Evolutionary conservation across 2,329 filamentous ascomycete genomes (phyloP).

Genomic region (Scedosporium minutisporum): DNA sequence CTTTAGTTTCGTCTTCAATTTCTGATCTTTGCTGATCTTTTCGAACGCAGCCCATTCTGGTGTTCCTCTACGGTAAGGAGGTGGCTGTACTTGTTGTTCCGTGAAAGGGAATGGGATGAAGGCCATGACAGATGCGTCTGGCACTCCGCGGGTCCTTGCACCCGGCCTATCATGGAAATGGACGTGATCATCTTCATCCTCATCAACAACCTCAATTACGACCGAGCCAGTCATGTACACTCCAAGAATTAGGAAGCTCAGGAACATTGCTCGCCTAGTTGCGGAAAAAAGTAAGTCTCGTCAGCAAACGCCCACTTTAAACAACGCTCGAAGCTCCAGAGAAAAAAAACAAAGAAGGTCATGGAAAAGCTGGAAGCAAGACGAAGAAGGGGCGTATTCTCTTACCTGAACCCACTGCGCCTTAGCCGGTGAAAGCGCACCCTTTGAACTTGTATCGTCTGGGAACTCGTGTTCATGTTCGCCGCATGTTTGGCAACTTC

Average conservation of each 20-base stretch:
- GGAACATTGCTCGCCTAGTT: background rate
- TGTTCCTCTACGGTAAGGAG: conserved; percentile 37
- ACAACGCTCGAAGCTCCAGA: too few relatives aligned
- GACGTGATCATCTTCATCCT: conserved; percentile 18
- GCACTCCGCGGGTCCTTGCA: background rate
- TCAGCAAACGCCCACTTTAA: too few relatives aligned
- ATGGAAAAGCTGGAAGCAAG: conserved; percentile 13
- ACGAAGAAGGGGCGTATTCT: conserved; percentile 17
- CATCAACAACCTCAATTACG: conserved; percentile 31
- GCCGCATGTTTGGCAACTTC: background rate
- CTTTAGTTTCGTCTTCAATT: conserved; percentile 36
- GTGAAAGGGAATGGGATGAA: conserved; percentile 57
- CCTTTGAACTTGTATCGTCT: background rate
- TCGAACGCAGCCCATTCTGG: conserved; percentile 55
- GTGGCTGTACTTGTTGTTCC: conserved; percentile 34
- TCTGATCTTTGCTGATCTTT: conserved; percentile 41
- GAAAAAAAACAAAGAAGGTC: too few relatives aligned
- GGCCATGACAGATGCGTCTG: conserved; percentile 31
- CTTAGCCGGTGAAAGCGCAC: background rate
- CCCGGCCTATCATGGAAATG: background rate
- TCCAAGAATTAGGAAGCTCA: conserved; percentile 29
- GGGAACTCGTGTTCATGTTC: background rate
- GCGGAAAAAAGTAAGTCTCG: background rate
- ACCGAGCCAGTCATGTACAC: conserved; percentile 37
- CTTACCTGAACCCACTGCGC: conserved; percentile 15